A percentile compares a stretch with the other conserved stretches of the same genome.
Evolutionary conservation across 208 protist species (phyloP).

Genomic region (Wallacemonas collosoma): DNA sequence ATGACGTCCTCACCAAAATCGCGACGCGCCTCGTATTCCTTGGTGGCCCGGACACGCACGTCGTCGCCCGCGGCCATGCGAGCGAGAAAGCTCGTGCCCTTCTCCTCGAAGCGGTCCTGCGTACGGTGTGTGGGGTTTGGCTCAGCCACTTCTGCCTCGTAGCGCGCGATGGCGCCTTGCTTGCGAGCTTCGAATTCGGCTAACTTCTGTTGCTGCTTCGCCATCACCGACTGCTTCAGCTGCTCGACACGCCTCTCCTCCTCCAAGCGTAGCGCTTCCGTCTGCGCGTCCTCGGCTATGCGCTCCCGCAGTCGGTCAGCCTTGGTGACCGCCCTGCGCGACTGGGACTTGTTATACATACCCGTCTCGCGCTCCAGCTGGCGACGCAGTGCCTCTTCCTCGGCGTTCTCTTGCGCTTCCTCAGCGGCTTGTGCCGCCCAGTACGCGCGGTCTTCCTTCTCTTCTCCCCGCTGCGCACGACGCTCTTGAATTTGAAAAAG

Average conservation of each 20-base stretch:
- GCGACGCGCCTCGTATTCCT: conserved; percentile 12
- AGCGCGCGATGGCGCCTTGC: conserved; percentile 31
- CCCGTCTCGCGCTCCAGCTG: conserved; percentile 38
- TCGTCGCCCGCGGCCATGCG: conserved; percentile 38
- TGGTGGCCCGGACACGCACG: conserved; percentile 18
- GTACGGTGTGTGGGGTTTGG: conserved; percentile 56
- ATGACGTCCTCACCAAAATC: conserved; percentile 24
- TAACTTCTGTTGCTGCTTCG: conserved; percentile 41
- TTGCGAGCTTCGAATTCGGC: conserved; percentile 57
- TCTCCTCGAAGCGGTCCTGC: conserved; percentile 68
- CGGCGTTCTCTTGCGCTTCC: conserved; percentile 57
- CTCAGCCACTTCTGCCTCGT: conserved; percentile 25
- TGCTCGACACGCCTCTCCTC: conserved; percentile 46
- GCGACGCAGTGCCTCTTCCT: conserved; percentile 32
- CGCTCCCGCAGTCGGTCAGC: conserved; percentile 48
- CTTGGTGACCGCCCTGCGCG: conserved; percentile 43
- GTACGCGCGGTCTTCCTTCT: conserved; percentile 30
- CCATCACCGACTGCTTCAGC: conserved; percentile 37
- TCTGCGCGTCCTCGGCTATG: conserved; percentile 27
- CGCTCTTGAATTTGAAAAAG: conserved; percentile 68
- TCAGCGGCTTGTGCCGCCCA: conserved; percentile 56
- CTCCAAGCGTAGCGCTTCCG: conserved; percentile 30
- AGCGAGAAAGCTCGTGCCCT: conserved; percentile 55
- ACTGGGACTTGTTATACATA: conserved; percentile 48
- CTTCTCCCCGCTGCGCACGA: conserved; percentile 33